Base-by-base conservation (phyloP, 1,284 basidiomycete genomes). In the Wolfiporia cocos region DNA sequence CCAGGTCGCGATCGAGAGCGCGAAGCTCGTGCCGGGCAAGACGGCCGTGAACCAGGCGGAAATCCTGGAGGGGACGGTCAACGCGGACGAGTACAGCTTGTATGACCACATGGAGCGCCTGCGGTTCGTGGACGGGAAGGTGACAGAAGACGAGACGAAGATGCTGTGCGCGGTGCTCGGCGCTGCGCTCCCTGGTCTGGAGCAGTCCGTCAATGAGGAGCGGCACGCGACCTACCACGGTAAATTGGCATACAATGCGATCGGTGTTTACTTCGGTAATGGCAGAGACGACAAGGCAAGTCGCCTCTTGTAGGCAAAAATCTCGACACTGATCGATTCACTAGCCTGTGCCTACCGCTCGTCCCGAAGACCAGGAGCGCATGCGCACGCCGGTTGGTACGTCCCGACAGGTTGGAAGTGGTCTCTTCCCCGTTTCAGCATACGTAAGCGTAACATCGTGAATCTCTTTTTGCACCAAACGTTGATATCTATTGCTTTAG, bases 331-430 rank as follows among this genome's bases (percentile, higher is more conserved):
- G 15, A 15, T 23, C 34, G 42, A 19, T 23, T n/a, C 20, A 12
- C 18, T 19, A 84, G 82, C 78, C 79, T 20, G 52, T 50, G 33
- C 61, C 73, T 7, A 58, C 56, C 1, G 66, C 62, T 33, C 73
- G 75, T 28, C 78, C 81, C 1, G 85, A 87, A 59, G 75, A 84
- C 39, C 57, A 74, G 23, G 85, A 88, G 56, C 71, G 72, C 55
- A 84, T 85, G 1, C 78, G 86, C 41, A 87, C 83, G 3, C 78
- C 84, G 2, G 66, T 73, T 44, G 86, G 87, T 34, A 87, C 85
- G 3, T 65, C 74, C 33, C 79, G 72, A 26, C 87, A 90, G 63
- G 64, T 86, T 41, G 86, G 86, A 38, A 71, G 71, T 41, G 87
- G 79, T 12, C 66, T 89, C 52, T 90, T 86, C 61, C 68, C 75